phyloP scores from a whole-genome alignment of 257 asterid genomes.

The Anisodus acutangulus region DNA sequence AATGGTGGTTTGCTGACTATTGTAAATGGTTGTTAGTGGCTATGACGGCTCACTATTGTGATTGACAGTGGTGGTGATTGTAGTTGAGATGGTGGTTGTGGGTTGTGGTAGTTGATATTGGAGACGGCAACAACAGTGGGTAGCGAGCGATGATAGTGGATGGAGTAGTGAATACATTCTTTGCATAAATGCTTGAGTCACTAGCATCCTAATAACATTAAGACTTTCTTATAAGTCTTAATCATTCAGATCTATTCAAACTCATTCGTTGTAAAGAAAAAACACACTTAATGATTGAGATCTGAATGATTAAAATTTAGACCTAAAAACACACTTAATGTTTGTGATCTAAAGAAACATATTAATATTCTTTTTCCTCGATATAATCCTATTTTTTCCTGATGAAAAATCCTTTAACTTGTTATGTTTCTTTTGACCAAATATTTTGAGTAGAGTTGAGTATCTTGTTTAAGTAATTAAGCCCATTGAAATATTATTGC shows the following conservation, averaged over 20 bases:
- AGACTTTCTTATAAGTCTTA: background rate
- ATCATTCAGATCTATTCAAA: background rate
- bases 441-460: background rate
- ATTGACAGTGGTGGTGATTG: no score
- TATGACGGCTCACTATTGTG: background rate
- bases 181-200: conserved; percentile 7
- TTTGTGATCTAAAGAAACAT: background rate
- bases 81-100: no score
- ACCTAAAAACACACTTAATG: background rate
- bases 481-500: background rate
- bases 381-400: background rate
- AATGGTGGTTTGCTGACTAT: no score
- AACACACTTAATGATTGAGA: background rate
- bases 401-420: background rate
- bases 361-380: background rate
- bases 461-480: background rate
- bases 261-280: background rate
- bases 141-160: background rate
- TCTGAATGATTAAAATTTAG: background rate
- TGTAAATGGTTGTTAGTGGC: background rate
- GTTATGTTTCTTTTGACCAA: background rate
- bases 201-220: background rate
- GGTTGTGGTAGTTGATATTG: no score
- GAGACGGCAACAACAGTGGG: background rate
- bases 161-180: background rate